These are phyloP conservation scores for Plantago lanceolata DNA, from an alignment of 305 asterid species.

Conservation along the genomic window DNA sequence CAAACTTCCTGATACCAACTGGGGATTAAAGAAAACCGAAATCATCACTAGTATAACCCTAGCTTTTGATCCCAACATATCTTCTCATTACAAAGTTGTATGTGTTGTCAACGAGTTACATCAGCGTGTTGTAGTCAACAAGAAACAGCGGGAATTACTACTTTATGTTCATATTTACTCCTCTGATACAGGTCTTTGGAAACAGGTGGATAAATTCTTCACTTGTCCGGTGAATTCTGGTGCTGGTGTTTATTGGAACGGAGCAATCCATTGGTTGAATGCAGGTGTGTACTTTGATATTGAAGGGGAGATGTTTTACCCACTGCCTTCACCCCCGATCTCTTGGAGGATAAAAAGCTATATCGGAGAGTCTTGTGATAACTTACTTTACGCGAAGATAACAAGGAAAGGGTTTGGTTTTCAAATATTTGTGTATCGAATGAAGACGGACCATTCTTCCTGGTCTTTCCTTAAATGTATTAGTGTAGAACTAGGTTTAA, in stretches of 20 bases:
- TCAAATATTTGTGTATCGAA: background rate
- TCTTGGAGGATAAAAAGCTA: background rate
- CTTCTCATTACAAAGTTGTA: background rate
- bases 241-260: conserved; percentile 8
- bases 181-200: too few species aligned
- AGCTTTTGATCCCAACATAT: background rate
- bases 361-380: background rate
- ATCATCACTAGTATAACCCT: background rate
- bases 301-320: background rate
- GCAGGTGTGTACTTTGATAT: background rate
- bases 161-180: too few species aligned
- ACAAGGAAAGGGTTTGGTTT: background rate
- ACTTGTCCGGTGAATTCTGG: too few species aligned
- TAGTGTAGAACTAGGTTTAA: background rate
- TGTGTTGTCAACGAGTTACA: background rate
- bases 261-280: background rate
- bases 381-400: background rate
- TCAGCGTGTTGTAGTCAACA: too few species aligned
- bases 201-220: too few species aligned
- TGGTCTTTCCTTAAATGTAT: too few species aligned
- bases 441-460: background rate
- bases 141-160: too few species aligned
- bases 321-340: background rate
- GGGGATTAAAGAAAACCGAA: too few species aligned
- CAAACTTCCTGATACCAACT: background rate